A percentile compares a stretch with the other conserved stretches of the same genome.
Evolutionary conservation across 2,329 filamentous ascomycete genomes (phyloP).

Genomic region (Penicillium rolfsii): DNA sequence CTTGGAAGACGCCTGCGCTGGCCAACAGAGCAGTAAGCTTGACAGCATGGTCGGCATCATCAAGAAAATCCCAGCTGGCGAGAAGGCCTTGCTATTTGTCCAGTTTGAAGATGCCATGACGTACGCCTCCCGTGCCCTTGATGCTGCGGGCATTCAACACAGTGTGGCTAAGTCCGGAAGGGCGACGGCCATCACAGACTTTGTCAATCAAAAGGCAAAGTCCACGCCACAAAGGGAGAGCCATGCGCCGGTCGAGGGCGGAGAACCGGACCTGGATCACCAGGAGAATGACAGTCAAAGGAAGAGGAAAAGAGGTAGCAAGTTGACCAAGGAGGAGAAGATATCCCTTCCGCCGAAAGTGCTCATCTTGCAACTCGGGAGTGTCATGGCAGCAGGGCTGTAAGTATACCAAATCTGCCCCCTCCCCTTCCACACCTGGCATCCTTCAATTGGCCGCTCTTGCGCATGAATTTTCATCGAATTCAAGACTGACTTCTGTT

Average conservation of each 20-base stretch:
- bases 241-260: not conserved
- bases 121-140: slow-evolving; percentile 37
- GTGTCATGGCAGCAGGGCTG: slow-evolving; percentile 63
- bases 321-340: not conserved
- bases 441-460: not conserved
- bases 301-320: slow-evolving; percentile 37
- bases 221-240: not conserved
- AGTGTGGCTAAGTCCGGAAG: slow-evolving; percentile 39
- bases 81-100: slow-evolving; percentile 61
- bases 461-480: not conserved
- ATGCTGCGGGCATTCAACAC: slow-evolving; percentile 35
- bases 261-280: not conserved
- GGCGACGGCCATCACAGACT: slow-evolving; percentile 2
- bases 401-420: slow-evolving; percentile 53
- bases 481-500: slow-evolving; percentile 15
- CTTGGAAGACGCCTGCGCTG: not conserved
- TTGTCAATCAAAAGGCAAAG: slow-evolving; percentile 17
- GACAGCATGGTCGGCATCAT: slow-evolving; percentile 53
- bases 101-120: slow-evolving; percentile 54
- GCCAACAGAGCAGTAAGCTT: slow-evolving; percentile 53
- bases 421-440: not conserved
- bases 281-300: not conserved
- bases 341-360: slow-evolving; percentile 44
- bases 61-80: slow-evolving; percentile 42
- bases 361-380: slow-evolving; percentile 60